Evolutionary conservation across 139 green algal genomes (phyloP), one percentile per base, ranked within the genome.

Genomic region (Coelastrella sp.): DNA sequence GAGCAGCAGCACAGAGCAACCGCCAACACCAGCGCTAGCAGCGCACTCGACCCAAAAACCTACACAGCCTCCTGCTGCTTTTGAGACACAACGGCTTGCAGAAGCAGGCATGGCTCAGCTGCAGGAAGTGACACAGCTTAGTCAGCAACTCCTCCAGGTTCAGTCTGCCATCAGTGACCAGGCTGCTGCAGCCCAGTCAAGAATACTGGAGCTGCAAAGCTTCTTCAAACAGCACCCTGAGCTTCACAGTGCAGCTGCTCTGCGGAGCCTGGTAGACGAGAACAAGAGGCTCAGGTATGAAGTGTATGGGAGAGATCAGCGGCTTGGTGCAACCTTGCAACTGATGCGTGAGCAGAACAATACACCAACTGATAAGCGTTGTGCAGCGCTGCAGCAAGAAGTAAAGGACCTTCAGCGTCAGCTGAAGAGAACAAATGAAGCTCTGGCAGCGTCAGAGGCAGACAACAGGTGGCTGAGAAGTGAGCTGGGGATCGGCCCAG

Each of bases 181-280:
- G 27, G 53, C 53, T 40, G 53, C 53, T 37, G 32, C 51, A 7
- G 40, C 27, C 2, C 32, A 57, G 9, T 15, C 34, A 6, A 40
- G 23, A 21, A 32, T 82, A 3, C 15, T 19, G 35, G 53, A 4
- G 21, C 35, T 82, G 19, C 23, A 71, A 8, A 35, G 34, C 1
- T 59, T 82, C 23, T 82, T 82, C 15, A 5, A 38, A 2, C 51
- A 53, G 75, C 75, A 82, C 35, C 75, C 75, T 11, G 5, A 57
- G 21, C 25, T 43, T 2, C 21, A 51, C 7, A 45, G 63, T 40
- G 4, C 75, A 19, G 23, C 23, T 21, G 75, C 35, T 11, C 51
- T 82, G 75, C 53, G 71, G 51, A 7, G n/a, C 3, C 30, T 82
- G 23, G 2, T 71, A 17, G 21, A 71, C 19, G 21, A 23, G 3